Base-by-base conservation (phyloP, 331 rosid genomes). In the Stylosanthes scabra region DNA sequence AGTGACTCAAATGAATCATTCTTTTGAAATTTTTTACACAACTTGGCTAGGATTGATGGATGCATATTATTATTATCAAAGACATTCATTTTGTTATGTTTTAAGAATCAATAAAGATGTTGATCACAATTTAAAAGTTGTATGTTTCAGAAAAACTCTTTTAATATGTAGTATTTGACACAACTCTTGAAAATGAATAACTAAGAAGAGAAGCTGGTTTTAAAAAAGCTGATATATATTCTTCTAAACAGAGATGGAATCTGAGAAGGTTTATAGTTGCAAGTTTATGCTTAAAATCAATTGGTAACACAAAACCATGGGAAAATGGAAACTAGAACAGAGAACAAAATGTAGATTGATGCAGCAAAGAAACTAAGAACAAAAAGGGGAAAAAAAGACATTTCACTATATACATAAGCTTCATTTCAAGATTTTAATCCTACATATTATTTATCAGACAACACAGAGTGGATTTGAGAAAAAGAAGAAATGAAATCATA, bases 381-480 rank as follows among this genome's bases (percentile, higher is more conserved):
- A 68, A 28, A 57, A 13, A 71, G 61, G 25, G 15, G n/a, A n/a
- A 34, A 49, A 66, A 76, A 76, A 10, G 15, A 20, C 76, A 46
- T 6, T 58, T 72, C 60, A 58, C 9, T 63, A 84, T 83, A 77
- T 83, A 80, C 80, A 84, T 34, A 71, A 77, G 60, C 49, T 77
- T 83, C 78, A 83, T 80, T 83, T 68, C 85, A 83, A 45, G 70
- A 63, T 31, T 78, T 74, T 63, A 64, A 64, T 62, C 67, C 75
- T 80, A 84, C 82, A 77, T 76, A 66, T 81, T 81, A 85, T 69
- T 70, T 93, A 93, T 93, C 80, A 68, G 78, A 90, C 97, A 93
- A 70, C 55, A 49, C 55, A 71, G 58, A 5, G 54, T 45, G 55
- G 55, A 15, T 15, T 50, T n/a, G 56, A 9, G 11, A 66, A 70